A percentile compares a stretch with the other conserved stretches of the same genome.
Conservation (phyloP, 345 rosid species). For the Triadica sebifera region DNA sequence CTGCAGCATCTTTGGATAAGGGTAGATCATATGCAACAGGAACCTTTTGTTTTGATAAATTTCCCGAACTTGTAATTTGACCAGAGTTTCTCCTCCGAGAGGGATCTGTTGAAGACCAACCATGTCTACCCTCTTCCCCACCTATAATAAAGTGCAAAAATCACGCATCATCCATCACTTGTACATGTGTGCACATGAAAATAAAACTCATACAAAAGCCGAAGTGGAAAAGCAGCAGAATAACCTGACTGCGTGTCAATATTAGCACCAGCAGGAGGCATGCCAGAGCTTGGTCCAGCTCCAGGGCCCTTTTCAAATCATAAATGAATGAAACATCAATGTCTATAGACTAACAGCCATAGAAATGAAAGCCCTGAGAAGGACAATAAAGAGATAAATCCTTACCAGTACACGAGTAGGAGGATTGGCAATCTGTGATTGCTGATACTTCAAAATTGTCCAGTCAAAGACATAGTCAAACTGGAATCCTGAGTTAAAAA, state of each 20-base stretch:
- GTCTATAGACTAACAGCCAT: constrained; percentile 15
- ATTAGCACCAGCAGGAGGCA: constrained; percentile 55
- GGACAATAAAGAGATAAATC: constrained; percentile 3
- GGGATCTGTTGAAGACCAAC: constrained; percentile 47
- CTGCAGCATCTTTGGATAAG: constrained; percentile 48
- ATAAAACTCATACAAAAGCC: background rate
- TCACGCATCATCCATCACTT: background rate
- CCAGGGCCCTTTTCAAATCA: constrained; percentile 53
- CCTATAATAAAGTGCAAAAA: constrained; percentile 38
- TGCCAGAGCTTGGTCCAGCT: constrained; percentile 73
- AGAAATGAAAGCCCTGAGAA: background rate
- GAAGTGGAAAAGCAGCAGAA: constrained; percentile 4
- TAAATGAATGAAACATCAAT: background rate
- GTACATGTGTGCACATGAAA: background rate
- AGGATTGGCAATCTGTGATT: constrained; percentile 67
- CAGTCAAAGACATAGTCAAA: constrained; percentile 90
- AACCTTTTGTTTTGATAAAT: constrained; percentile 44
- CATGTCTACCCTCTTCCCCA: constrained; percentile 48
- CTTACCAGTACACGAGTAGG: constrained; percentile 61
- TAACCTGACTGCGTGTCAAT: constrained; percentile 67
- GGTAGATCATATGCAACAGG: constrained; percentile 49
- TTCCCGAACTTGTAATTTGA: constrained; percentile 44
- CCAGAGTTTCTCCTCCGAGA: constrained; percentile 50
- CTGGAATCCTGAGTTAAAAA: constrained; percentile 60
- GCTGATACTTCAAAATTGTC: constrained; percentile 91